Evolutionary conservation across 129 eudicot genomes (phyloP).

Genomic region (Flaveria ramosissima): DNA sequence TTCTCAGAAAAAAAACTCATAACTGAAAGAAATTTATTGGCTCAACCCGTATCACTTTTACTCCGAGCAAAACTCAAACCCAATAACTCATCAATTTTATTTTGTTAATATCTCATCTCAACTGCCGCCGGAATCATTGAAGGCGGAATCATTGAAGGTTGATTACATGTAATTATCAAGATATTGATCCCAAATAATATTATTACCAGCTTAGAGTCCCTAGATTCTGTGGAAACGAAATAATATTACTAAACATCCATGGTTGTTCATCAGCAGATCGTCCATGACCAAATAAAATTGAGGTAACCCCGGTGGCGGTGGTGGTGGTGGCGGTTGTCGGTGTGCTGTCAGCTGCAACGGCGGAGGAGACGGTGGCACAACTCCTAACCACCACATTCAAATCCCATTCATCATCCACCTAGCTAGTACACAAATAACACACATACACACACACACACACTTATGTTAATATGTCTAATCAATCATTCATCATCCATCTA

Average conservation of each 20-base stretch:
- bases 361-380: slow-evolving; percentile 26
- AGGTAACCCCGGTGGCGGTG: not conserved
- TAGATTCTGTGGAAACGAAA: not conserved
- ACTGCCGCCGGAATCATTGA: too few relatives aligned
- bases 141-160: too few relatives aligned
- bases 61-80: too few relatives aligned
- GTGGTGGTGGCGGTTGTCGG: not conserved
- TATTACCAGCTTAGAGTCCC: slow-evolving; percentile 24
- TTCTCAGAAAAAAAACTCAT: too few relatives aligned
- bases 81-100: too few relatives aligned
- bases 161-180: too few relatives aligned
- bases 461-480: not conserved
- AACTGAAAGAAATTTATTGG: too few relatives aligned
- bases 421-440: not conserved
- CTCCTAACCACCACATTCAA: slow-evolving; percentile 52
- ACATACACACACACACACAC: not conserved
- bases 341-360: slow-evolving; percentile 1
- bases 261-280: slow-evolving; percentile 7
- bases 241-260: not conserved
- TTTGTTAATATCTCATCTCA: too few relatives aligned
- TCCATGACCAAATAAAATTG: not conserved
- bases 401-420: slow-evolving; percentile 52
- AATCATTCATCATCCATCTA: too few relatives aligned
- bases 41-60: too few relatives aligned
- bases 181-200: too few relatives aligned